Base-by-base conservation (phyloP, 495 filamentous ascomycete species). In the Podospora didyma region DNA sequence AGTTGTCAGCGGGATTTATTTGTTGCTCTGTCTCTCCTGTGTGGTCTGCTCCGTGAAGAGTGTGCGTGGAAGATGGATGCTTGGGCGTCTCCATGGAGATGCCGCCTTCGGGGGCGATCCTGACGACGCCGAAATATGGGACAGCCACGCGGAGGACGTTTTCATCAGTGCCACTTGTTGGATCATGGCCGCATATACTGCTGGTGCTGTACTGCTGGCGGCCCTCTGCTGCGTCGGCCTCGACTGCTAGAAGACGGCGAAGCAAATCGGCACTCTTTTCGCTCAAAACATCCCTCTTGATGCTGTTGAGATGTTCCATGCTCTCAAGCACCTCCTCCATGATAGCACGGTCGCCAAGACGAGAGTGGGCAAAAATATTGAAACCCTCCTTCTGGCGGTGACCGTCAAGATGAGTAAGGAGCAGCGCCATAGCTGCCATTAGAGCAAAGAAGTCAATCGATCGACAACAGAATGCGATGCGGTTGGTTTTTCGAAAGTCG, bases 81-180 rank as follows among this genome's bases (percentile, higher is more conserved):
- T 17, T 16, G n/a, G 39, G 39, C 0, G 6, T 17, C 37, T 34
- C 41, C 52, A 19, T 7, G n/a, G 22, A 16, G n/a, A 44, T 46
- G 16, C 26, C 17, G 7, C 52, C 58, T 16, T 56, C 52, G 2
- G 50, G 52, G 6, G 47, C 47, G 23, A 60, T 60, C 39, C 12
- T 51, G 28, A 60, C 39, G 26, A 41, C 39, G n/a, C 58, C 58
- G 60, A 61, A 39, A 71, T 59, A 53, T 34, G 61, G 34, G 65
- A 60, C 47, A 17, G 11, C 16, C 1, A 60, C 19, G 6, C 24
- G 52, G 23, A 60, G 19, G 10, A 19, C 52, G 16, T 59, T 35
- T 10, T 49, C 51, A 16, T 57, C 37, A 31, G 4, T 31, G 9
- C 26, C 26, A 9, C 26, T 31, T 3, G 26, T 31, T 31, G 26